phyloP scores from a whole-genome alignment of 306 rosid genomes.

The Nissolia schottii region DNA sequence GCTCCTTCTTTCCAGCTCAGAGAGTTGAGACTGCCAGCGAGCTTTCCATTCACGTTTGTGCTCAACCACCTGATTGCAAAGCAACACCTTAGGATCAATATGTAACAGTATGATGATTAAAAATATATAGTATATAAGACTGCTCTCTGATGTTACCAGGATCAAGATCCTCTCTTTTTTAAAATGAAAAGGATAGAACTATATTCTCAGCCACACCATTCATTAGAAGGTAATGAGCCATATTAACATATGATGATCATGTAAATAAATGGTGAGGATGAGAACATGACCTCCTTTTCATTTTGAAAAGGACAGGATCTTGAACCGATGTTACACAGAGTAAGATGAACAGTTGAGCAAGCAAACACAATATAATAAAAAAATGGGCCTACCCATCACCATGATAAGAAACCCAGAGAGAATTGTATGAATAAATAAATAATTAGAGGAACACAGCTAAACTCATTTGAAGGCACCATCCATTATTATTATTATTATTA shows the following conservation, averaged over 20 bases:
- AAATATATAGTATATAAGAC: not conserved
- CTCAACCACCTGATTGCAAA: constrained; percentile 48
- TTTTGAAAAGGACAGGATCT: no score
- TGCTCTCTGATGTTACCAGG: not conserved
- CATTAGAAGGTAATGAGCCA: no score
- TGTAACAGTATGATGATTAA: not conserved
- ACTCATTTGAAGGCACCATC: not conserved
- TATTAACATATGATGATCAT: no score
- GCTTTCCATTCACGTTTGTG: constrained; percentile 47
- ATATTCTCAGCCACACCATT: no score
- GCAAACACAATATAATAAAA: not conserved
- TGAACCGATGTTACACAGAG: no score
- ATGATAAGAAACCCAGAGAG: not conserved
- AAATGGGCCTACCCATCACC: not conserved
- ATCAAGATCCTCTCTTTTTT: no score
- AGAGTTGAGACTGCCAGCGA: constrained; percentile 62
- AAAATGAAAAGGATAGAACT: no score
- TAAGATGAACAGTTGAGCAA: not conserved
- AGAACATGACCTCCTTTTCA: no score
- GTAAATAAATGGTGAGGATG: no score
- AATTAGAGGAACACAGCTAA: not conserved
- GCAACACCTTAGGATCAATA: not conserved
- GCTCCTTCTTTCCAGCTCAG: constrained; percentile 61
- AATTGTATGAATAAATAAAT: constrained; percentile 13
- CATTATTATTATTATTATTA: not conserved